Conservation (phyloP, 2,329 filamentous ascomycete genomes). For the Penicillium fuscoglaucum region DNA sequence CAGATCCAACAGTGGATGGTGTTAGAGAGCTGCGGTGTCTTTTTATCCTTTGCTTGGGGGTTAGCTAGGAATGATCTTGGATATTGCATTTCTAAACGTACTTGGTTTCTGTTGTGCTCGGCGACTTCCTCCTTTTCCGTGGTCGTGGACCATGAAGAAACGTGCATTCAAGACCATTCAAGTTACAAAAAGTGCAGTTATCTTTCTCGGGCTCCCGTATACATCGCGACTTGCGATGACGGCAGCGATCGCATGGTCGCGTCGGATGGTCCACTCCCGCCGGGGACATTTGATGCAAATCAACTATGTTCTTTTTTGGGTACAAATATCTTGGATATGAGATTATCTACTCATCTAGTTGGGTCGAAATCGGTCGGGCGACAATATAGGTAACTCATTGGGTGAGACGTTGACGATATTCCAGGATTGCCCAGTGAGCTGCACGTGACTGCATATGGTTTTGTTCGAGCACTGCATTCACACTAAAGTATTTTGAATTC, state of each 20-base stretch:
- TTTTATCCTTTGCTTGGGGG: not conserved
- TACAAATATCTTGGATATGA: not conserved
- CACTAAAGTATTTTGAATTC: no score
- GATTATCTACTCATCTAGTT: not conserved
- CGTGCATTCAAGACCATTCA: conserved; percentile 7
- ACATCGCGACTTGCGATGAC: conserved; percentile 11
- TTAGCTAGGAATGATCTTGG: not conserved
- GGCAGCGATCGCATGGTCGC: conserved; percentile 9
- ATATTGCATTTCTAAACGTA: not conserved
- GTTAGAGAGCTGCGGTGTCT: not conserved
- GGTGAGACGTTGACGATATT: not conserved
- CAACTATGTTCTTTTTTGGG: not conserved
- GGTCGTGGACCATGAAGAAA: conserved; percentile 24
- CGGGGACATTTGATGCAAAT: not conserved
- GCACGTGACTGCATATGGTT: no score
- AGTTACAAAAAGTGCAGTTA: conserved; percentile 4
- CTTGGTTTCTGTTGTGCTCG: not conserved
- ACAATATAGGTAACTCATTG: not conserved
- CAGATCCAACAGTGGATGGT: not conserved
- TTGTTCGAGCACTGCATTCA: no score
- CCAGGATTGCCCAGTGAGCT: no score
- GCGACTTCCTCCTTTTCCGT: not conserved
- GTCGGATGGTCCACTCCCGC: not conserved
- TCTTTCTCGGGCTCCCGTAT: conserved; percentile 3
- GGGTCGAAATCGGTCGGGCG: not conserved